Evolutionary conservation across 495 filamentous ascomycete genomes (phyloP), one percentile per base, ranked within the genome.

Genomic region (Lasiosphaeria miniovina): DNA sequence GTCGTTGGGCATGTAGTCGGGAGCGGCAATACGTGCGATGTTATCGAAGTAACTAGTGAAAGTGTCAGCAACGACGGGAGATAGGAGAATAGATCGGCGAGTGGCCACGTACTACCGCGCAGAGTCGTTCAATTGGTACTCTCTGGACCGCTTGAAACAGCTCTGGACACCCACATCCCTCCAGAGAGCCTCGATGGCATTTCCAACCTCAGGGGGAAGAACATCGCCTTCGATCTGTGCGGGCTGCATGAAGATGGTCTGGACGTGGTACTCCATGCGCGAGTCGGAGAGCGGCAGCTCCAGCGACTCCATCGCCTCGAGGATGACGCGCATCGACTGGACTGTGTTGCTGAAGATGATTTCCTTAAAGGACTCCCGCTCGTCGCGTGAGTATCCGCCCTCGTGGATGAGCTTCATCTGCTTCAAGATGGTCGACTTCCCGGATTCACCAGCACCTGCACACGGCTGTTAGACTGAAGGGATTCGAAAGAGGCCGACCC

Each of bases 301-400:
- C 6, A 96, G 78, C 31, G 90, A 94, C 74, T 96, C 92, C 92
- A 96, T 96, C 4, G 92, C 92, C 77, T 96, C 93, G 63, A 96
- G 82, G 59, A 96, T 96, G 71, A 96, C 93, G 67, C 90, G 91
- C 91, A 90, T 96, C 48, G 90, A 96, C 80, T 93, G 93, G 34
- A 94, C 91, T 24, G 91, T 95, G 77, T 97, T 96, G 82, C 91
- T 96, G 84, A 96, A 96, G 78, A 97, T 96, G 75, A 96, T 96
- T 76, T 96, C 92, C 73, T 95, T 94, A 87, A 89, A 90, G 31
- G 87, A 89, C 70, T 91, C 88, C 59, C 88, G 81, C 74, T 91
- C 88, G 67, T 88, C 86, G 73, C 86, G 85, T 55, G 85, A 88
- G 71, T 90, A 91, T 62, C 88, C 88, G 60, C 88, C 88, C 70